Evolutionary conservation across 331 rosid species (phyloP), one percentile per base, ranked within the genome.

Genomic region (Rhamnella rubrinervis): DNA sequence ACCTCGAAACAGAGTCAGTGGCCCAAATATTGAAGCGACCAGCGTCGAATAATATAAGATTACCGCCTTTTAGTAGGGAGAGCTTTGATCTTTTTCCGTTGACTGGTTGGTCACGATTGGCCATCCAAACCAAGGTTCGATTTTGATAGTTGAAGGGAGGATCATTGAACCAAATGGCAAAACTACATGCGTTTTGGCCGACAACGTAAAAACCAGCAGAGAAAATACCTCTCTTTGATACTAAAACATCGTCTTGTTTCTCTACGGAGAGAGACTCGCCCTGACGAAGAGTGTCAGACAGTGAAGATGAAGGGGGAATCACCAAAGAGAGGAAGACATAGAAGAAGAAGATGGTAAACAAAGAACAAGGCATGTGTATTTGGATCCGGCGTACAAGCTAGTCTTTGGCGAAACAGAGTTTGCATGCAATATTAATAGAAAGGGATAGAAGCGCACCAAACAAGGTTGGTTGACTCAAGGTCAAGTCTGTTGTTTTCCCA

Each of bases 51-150:
- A 87, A 44, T 23, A 65, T 20, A n/a, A 87, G 76, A 8, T 82
- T 78, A 0, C 93, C 86, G 1, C n/a, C 47, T 19, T 51, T 7
- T 6, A 28, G 71, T 17, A 85, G 81, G 44, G 52, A 59, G 38
- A 88, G 67, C 61, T 20, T 79, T 12, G 93, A 88, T 38, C 57
- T 23, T 26, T 76, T 50, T 13, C 88, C 88, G 61, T 81, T 83
- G 12, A 88, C 87, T 0, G 88, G 82, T 0, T 60, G 20, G 71
- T 83, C 83, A 9, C 88, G 87, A 59, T 85, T 87, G 1, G 88
- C 93, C 78, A 72, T 87, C 90, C 93, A 87, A 41, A 85, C 84
- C 0, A 78, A 10, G 17, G 86, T 79, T 31, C 44, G 67, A 50
- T 65, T 53, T 25, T 39, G 41, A 14, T 1, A 11, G 35, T 20